Evolutionary conservation across 768 basidiomycete genomes (phyloP), one percentile per base, ranked within the genome.

Genomic region (Tricholoma flavovirens): DNA sequence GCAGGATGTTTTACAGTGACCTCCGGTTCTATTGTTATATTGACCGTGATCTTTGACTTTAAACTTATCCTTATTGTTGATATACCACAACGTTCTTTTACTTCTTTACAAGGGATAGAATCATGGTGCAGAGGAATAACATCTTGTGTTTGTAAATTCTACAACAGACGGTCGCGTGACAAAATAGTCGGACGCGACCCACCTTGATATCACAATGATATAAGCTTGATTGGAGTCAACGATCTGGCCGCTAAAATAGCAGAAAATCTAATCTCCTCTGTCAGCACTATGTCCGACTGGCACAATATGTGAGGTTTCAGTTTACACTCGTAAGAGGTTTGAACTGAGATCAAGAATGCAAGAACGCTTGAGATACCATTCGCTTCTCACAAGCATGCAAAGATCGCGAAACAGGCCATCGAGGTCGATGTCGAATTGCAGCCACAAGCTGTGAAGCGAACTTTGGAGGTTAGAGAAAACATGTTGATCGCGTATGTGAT

Each of bases 391-490:
- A 77, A 84, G 59, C 92, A 97, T 65, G 94, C 94, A 8, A 65
- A 69, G 49, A 90, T 93, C 62, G 93, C 89, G 22, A 88, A 86
- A 66, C 83, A 86, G 69, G 86, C 83, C 58, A 89, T 97, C 66
- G 85, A 89, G 58, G 93, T 97, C 30, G 93, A 97, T 70, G 73
- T 77, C 17, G 93, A 95, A 70, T 77, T 94, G 38, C 90, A 95
- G 62, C 83, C 84, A 3, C 80, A 87, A 45, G 86, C 87, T 9
- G 93, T 96, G 21, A 83, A 84, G 66, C 79, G 92, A 58, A 77
- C 74, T n/a, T 68, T 96, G 42, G 71, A 70, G 0, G 81, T 91
- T 1, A 82, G 91, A 45, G 85, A 77, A 35, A 76, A 87, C 53
- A 75, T 82, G 3, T 76, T 97, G 35, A 75, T 90, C 26, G 91